Conservation (phyloP, 768 basidiomycete species). For the Tylopilus felleus region DNA sequence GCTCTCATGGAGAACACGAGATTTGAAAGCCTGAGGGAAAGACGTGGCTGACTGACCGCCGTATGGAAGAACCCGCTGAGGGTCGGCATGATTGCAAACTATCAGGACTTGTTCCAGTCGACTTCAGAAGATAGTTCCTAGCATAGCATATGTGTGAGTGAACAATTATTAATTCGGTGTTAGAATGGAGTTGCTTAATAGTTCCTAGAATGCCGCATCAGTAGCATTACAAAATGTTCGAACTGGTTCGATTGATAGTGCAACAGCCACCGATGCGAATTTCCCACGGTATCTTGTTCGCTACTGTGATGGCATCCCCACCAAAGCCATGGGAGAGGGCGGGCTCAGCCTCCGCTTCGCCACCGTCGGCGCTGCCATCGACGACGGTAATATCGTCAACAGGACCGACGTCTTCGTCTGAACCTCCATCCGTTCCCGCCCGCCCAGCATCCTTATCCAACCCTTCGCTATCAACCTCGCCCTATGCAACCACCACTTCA, state of each 20-base stretch:
- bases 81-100: too few relatives aligned
- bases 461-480: slow-evolving; percentile 34
- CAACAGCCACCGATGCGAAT: not conserved
- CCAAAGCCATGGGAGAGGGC: slow-evolving; percentile 89
- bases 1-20: too few relatives aligned
- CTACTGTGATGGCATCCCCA: slow-evolving; percentile 66
- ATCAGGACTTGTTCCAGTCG: too few relatives aligned
- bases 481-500: slow-evolving; percentile 39
- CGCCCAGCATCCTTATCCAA: slow-evolving; percentile 54
- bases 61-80: not conserved
- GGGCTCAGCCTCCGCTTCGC: slow-evolving; percentile 32
- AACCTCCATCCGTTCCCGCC: slow-evolving; percentile 53
- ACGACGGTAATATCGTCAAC: slow-evolving; percentile 20
- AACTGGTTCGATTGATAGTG: too few relatives aligned
- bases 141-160: too few relatives aligned
- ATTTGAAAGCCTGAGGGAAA: not conserved
- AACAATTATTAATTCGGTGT: not conserved
- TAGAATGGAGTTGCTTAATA: not conserved
- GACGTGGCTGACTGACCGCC: not conserved
- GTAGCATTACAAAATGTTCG: too few relatives aligned
- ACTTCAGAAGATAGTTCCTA: too few relatives aligned
- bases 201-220: too few relatives aligned
- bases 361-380: slow-evolving; percentile 23
- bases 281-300: slow-evolving; percentile 18
- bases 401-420: slow-evolving; percentile 23